Base-by-base conservation (phyloP, 306 rosid species). In the Rosa chinensis region DNA sequence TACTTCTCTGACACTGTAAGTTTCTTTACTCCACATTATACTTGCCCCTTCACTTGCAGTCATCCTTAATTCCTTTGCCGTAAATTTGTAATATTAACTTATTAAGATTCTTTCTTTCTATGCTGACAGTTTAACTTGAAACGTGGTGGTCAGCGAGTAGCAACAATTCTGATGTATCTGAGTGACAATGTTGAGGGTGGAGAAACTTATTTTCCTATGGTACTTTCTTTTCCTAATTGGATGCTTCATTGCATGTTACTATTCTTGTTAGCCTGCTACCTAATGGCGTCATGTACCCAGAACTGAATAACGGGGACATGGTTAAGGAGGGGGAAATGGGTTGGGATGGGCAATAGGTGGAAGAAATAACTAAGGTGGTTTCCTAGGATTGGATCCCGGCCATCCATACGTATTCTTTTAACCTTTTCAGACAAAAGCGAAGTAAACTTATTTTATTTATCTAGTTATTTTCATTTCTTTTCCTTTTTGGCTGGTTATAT, bases 121-220 rank as follows among this genome's bases (percentile, higher is more conserved):
- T 66, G 5, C 79, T 37, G 80, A 52, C 88, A 95, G 99, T 95
- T 84, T 85, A 95, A 95, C 91, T 84, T 95, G 94, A 95, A 93
- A 90, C 97, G 93, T 55, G 99, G 99, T 61, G 99, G 99, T 79
- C 99, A 95, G 93, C 92, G 99, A 77, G 28, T 95, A 83, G 99
- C 99, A 59, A 95, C 99, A 43, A 70, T 95, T 88, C 93, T 95
- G 43, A 91, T 95, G 93, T 95, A 95, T 85, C 85, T 95, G 81
- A 91, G 96, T 82, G 99, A 88, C 82, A 91, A 86, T 73, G 89
- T 95, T 79, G 98, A 91, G 82, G 99, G 99, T 67, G 99, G 99
- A 82, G 99, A 95, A 92, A 95, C 99, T 53, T 83, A 89, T 86
- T 93, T 95, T 84, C 97, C 99, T n/a, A 18, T 74, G 91, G 99